A percentile compares a stretch with the other conserved stretches of the same genome.
Conservation (phyloP, 2,329 filamentous ascomycete genomes). For the Lanzia echinophila region DNA sequence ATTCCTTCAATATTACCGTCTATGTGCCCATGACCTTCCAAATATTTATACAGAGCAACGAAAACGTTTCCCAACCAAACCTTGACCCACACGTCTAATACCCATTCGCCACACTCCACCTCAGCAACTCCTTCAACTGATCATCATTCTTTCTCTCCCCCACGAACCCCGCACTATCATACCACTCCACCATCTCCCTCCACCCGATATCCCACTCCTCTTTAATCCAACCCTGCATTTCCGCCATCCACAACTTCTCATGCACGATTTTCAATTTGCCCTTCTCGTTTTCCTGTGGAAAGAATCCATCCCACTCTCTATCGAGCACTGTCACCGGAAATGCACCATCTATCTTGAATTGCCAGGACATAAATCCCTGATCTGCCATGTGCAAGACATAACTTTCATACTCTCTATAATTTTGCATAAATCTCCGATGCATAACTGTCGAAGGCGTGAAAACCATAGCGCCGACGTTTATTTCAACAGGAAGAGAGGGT, state of each 20-base stretch:
- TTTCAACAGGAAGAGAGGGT: not conserved
- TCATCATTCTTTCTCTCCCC: conserved; percentile 3
- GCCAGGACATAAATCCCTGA: conserved; percentile 8
- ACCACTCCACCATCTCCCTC: conserved; percentile 3
- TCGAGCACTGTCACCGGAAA: conserved; percentile 1
- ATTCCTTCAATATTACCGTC: too few species aligned
- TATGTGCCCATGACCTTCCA: too few species aligned
- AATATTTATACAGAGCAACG: too few species aligned
- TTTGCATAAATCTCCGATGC: not conserved
- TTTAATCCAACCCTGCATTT: not conserved
- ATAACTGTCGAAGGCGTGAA: not conserved
- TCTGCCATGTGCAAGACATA: conserved; percentile 8
- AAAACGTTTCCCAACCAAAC: too few species aligned
- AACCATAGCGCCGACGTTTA: conserved; percentile 8
- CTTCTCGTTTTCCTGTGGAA: conserved; percentile 2
- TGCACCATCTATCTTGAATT: conserved; percentile 3
- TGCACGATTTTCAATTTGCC: conserved; percentile 6
- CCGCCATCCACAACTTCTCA: conserved; percentile 7
- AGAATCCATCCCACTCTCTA: conserved; percentile 5
- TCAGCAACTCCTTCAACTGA: conserved; percentile 1
- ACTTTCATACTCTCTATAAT: not conserved
- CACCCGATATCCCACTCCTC: conserved; percentile 3
- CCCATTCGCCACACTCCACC: not conserved
- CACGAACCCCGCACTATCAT: not conserved
- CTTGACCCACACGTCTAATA: too few species aligned